Evolutionary conservation across 2,329 filamentous ascomycete species (phyloP), one percentile per base, ranked within the genome.

Genomic region (Orbilia quercus): DNA sequence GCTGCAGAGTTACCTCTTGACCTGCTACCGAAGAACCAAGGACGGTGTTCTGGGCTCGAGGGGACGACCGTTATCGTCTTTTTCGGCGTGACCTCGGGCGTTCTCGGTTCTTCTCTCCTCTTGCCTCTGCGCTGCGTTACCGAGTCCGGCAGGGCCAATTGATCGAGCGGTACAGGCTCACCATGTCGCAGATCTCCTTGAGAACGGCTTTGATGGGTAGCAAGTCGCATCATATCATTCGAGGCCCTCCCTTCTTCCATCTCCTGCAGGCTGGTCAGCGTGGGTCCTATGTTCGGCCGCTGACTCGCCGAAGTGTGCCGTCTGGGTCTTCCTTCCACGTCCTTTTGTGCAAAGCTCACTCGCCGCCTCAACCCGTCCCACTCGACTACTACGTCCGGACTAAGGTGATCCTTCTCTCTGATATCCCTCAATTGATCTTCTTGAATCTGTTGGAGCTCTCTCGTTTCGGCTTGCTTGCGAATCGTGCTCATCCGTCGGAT

Each of bases 361-460:
- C 95, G 86, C 77, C 92, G 85, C 77, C 94, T 86, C 57, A 99
- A 82, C 2, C 95, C 95, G 81, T 98, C 95, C 89, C 92, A 99
- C 81, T 98, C 92, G 74, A 91, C 90, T 51, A 81, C 75, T 1
- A 83, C 81, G 28, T 87, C 84, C 22, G 92, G 91, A 76, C 92
- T 87, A 79, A 97, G 92, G 50, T 85, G 87, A 58, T 96, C 90
- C 1, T 91, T 86, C 65, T 89, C 87, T 80, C 96, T 88, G 50
- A 84, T 82, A 76, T 92, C 90, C 76, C 84, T 83, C 77, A 86
- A 82, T 79, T 89, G 91, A 78, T 98, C 94, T 77, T 93, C 89
- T 71, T 90, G 89, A 66, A 96, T 84, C 31, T 91, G 88, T 77
- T 87, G 89, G 18, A 90, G 86, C 80, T 98, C 95, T 47, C 91